phyloP scores from a whole-genome alignment of 768 basidiomycete species.

The Terana coerulea region DNA sequence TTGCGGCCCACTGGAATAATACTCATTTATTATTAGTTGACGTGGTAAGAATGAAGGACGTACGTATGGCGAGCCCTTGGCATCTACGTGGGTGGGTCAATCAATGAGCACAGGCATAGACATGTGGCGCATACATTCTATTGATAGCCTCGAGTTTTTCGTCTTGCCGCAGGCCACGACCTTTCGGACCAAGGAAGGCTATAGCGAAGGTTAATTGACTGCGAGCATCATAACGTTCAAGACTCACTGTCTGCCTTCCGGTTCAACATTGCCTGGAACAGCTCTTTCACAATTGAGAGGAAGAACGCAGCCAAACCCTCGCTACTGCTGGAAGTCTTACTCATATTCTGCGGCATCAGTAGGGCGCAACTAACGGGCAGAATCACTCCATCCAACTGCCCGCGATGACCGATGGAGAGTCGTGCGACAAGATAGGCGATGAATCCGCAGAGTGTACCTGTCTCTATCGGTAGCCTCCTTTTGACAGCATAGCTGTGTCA shows the following conservation, averaged over 20 bases:
- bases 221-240: background rate
- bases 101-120: too few relatives aligned
- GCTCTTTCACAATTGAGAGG: too few relatives aligned
- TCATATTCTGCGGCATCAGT: background rate
- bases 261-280: too few relatives aligned
- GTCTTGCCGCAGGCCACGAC: background rate
- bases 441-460: background rate
- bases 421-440: background rate
- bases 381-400: background rate
- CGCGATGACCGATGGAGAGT: background rate
- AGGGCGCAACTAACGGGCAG: background rate
- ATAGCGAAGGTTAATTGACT: background rate
- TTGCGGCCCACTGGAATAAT: background rate
- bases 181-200: background rate
- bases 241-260: background rate
- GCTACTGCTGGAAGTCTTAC: too few relatives aligned
- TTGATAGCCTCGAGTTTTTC: background rate
- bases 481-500: too few relatives aligned
- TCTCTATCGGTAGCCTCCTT: background rate
- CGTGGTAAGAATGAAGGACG: background rate
- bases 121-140: background rate
- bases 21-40: background rate
- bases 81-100: background rate
- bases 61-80: background rate
- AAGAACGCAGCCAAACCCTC: too few relatives aligned